Percentiles rank a stretch among this genome's conserved stretches.
Evolutionary conservation across 2,329 filamentous ascomycete species (phyloP).

Genomic region (Stagonosporopsis cucurbitacearum): DNA sequence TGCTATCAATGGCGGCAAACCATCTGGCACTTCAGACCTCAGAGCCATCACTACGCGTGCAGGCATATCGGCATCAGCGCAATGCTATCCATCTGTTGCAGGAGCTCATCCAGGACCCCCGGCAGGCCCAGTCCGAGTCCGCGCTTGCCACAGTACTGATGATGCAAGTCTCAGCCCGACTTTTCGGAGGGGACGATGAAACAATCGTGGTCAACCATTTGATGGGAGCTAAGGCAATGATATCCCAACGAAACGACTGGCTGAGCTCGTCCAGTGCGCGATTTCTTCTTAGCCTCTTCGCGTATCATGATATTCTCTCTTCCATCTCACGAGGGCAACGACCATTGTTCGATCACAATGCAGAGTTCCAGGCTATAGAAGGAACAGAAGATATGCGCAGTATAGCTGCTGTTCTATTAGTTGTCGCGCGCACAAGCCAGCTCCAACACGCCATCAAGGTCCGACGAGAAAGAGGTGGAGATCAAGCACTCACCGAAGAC

Average conservation of each 20-base stretch:
- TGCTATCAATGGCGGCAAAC: slow-evolving; percentile 43
- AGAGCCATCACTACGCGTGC: slow-evolving; percentile 27
- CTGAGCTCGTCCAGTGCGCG: slow-evolving; percentile 29
- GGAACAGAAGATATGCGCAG: slow-evolving; percentile 29
- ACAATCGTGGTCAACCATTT: slow-evolving; percentile 38
- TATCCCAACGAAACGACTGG: slow-evolving; percentile 23
- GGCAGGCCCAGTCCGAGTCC: slow-evolving; percentile 26
- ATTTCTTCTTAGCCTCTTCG: slow-evolving; percentile 40
- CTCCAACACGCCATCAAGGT: slow-evolving; percentile 31
- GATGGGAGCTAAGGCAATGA: slow-evolving; percentile 41
- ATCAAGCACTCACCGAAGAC: slow-evolving; percentile 21
- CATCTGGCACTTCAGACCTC: slow-evolving; percentile 34
- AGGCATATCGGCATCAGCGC: slow-evolving; percentile 38
- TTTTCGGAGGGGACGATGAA: slow-evolving; percentile 39
- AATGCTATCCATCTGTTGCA: slow-evolving; percentile 38
- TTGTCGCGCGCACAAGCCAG: slow-evolving; percentile 38
- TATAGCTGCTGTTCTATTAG: slow-evolving; percentile 35
- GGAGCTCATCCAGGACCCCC: slow-evolving; percentile 32
- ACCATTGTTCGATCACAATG: slow-evolving; percentile 32
- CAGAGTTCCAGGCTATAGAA: slow-evolving; percentile 34
- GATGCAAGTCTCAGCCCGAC: slow-evolving; percentile 43
- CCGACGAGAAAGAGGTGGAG: slow-evolving; percentile 12
- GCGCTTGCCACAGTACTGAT: slow-evolving; percentile 42
- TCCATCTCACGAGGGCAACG: slow-evolving; percentile 37
- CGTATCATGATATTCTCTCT: slow-evolving; percentile 43